phyloP scores from a whole-genome alignment of 1,284 basidiomycete species.

The Cystobasidium slooffiae region DNA sequence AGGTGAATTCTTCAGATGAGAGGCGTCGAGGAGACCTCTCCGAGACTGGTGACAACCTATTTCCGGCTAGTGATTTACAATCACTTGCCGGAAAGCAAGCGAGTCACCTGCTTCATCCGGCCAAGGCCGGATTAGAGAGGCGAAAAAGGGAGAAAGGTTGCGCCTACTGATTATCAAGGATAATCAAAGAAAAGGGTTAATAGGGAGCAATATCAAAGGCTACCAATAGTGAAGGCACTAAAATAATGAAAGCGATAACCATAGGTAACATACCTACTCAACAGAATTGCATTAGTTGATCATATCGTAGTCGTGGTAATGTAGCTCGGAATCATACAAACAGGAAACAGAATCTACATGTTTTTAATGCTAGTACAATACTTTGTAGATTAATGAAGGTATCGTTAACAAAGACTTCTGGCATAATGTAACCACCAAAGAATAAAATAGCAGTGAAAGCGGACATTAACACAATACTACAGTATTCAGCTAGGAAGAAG shows the following conservation, averaged over 20 bases:
- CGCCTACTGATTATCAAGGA: no score
- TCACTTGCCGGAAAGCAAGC: no score
- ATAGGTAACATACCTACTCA: slow-evolving; percentile 57
- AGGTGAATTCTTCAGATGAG: no score
- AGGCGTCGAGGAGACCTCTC: no score
- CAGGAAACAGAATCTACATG: slow-evolving; percentile 56
- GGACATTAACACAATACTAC: slow-evolving; percentile 57
- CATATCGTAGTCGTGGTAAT: slow-evolving; percentile 57
- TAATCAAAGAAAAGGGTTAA: no score
- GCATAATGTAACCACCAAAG: slow-evolving; percentile 56
- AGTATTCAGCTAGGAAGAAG: slow-evolving; percentile 58
- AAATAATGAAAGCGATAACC: slow-evolving; percentile 56
- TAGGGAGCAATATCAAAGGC: slow-evolving; percentile 56
- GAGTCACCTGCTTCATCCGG: no score
- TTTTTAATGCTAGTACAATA: slow-evolving; percentile 55
- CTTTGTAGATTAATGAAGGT: slow-evolving; percentile 55
- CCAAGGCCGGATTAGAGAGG: no score
- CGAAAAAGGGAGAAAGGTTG: no score
- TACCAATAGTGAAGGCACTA: slow-evolving; percentile 56
- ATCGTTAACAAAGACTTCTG: slow-evolving; percentile 56
- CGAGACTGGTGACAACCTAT: no score
- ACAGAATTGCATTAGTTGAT: slow-evolving; percentile 55
- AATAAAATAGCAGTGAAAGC: slow-evolving; percentile 57
- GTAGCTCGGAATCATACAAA: slow-evolving; percentile 59
- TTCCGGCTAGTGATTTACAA: no score